Evolutionary conservation across 2,329 filamentous ascomycete species (phyloP).

Genomic region (Paracoccidioides lutzii): DNA sequence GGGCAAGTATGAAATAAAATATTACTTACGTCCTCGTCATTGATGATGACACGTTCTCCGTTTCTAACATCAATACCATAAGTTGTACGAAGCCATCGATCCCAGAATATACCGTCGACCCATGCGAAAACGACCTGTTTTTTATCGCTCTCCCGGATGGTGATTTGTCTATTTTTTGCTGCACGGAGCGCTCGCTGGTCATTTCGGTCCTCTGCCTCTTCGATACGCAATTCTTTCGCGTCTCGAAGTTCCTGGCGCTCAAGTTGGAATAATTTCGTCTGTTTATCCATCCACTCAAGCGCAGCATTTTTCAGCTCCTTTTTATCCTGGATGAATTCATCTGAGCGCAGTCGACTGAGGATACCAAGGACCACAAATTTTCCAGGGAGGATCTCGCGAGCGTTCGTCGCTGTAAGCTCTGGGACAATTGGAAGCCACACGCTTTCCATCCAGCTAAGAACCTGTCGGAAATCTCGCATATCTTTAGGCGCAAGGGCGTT

Average conservation of each 20-base stretch:
- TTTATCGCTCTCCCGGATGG: slow-evolving; percentile 73
- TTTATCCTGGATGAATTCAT: slow-evolving; percentile 64
- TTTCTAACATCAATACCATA: slow-evolving; percentile 79
- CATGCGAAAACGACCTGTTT: slow-evolving; percentile 92
- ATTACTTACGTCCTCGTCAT: slow-evolving; percentile 80
- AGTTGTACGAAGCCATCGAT: slow-evolving; percentile 88
- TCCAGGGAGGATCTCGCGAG: slow-evolving; percentile 85
- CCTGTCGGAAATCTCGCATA: slow-evolving; percentile 73
- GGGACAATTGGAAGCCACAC: slow-evolving; percentile 95
- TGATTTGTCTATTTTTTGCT: slow-evolving; percentile 83
- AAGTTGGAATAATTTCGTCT: slow-evolving; percentile 78
- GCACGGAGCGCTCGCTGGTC: slow-evolving; percentile 75
- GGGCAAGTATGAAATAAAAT: background rate
- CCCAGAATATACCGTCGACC: slow-evolving; percentile 96
- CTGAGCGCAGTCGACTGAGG: slow-evolving; percentile 63
- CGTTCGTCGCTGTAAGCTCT: slow-evolving; percentile 81
- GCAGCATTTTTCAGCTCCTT: slow-evolving; percentile 92
- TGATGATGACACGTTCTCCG: slow-evolving; percentile 88
- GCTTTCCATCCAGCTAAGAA: slow-evolving; percentile 86
- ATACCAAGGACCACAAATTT: slow-evolving; percentile 92
- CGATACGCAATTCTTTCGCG: slow-evolving; percentile 86
- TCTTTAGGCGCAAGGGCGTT: slow-evolving; percentile 74
- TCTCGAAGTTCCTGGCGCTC: slow-evolving; percentile 88
- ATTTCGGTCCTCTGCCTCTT: slow-evolving; percentile 86
- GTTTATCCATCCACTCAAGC: slow-evolving; percentile 95